Evolutionary conservation across 2,329 filamentous ascomycete genomes (phyloP).

Genomic region (Monosporascus ibericus): DNA sequence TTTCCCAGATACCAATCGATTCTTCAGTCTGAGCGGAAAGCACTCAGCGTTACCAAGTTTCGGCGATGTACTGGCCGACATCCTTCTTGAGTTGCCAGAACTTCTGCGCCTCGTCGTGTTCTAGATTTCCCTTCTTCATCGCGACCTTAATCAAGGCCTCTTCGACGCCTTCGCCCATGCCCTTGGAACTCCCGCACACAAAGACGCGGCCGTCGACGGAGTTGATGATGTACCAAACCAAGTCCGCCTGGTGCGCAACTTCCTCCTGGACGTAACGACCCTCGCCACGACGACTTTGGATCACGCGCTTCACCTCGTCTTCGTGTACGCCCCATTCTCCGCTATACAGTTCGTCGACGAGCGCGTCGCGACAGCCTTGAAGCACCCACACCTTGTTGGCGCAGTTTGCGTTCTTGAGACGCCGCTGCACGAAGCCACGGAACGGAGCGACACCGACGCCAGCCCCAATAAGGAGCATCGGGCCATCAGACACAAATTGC

Average conservation of each 20-base stretch:
- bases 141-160: slow-evolving; percentile 81
- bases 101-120: slow-evolving; percentile 70
- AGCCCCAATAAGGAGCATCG: slow-evolving; percentile 95
- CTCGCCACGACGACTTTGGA: slow-evolving; percentile 69
- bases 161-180: slow-evolving; percentile 97
- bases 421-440: slow-evolving; percentile 90
- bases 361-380: slow-evolving; percentile 54
- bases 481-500: slow-evolving; percentile 87
- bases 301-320: slow-evolving; percentile 75
- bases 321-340: slow-evolving; percentile 96
- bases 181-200: slow-evolving; percentile 89
- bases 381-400: slow-evolving; percentile 33
- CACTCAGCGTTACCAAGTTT: slow-evolving; percentile 49
- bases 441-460: slow-evolving; percentile 97
- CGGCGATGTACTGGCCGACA: slow-evolving; percentile 91
- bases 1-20: background rate
- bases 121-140: slow-evolving; percentile 86
- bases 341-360: slow-evolving; percentile 92
- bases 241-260: slow-evolving; percentile 80
- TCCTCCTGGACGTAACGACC: slow-evolving; percentile 96
- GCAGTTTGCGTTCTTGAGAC: slow-evolving; percentile 30
- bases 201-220: slow-evolving; percentile 93
- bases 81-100: slow-evolving; percentile 94
- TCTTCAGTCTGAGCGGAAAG: no score
- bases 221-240: slow-evolving; percentile 99